These are phyloP conservation scores for Hawksworthiomyces lignivorus DNA, from an alignment of 2,329 filamentous ascomycete genomes.

Conservation along the genomic window DNA sequence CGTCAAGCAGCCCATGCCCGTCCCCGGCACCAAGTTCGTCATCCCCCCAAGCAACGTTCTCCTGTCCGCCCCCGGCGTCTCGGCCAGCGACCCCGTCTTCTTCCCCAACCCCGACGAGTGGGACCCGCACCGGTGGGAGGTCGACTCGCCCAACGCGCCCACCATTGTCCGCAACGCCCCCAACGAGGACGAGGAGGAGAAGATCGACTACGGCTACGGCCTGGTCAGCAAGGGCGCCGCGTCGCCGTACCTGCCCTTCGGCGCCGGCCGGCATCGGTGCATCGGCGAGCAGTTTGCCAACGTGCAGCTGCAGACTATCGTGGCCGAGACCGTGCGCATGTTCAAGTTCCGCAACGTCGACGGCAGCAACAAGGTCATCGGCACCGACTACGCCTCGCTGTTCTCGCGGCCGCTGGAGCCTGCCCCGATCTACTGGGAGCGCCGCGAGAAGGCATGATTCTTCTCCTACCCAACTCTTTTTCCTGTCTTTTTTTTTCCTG, in stretches of 20 bases:
- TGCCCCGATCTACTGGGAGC: conserved; percentile 69
- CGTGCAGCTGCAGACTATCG: conserved; percentile 80
- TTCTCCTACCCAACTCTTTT: too few relatives aligned
- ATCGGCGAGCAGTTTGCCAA: conserved; percentile 97
- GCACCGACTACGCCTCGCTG: conserved; percentile 60
- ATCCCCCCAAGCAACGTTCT: conserved; percentile 76
- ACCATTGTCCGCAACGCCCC: conserved; percentile 35
- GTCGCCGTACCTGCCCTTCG: conserved; percentile 90
- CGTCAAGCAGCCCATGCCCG: conserved; percentile 79
- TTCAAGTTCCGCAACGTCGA: conserved; percentile 75
- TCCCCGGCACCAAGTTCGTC: conserved; percentile 74
- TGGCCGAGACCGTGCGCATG: conserved; percentile 64
- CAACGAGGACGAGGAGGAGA: conserved; percentile 53
- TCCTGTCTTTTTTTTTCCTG: too few relatives aligned
- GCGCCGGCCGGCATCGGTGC: conserved; percentile 85
- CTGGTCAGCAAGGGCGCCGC: conserved; percentile 83
- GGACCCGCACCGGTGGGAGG: conserved; percentile 89
- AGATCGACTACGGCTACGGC: conserved; percentile 90
- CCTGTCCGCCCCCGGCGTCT: conserved; percentile 78
- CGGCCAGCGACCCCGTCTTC: conserved; percentile 60
- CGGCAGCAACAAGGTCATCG: conserved; percentile 61
- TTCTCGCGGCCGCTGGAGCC: conserved; percentile 68
- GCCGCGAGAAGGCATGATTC: conserved; percentile 38
- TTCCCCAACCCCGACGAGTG: conserved; percentile 78
- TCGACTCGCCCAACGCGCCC: conserved; percentile 49